Conservation (phyloP, 345 rosid genomes). For the Ceriops decandra region DNA sequence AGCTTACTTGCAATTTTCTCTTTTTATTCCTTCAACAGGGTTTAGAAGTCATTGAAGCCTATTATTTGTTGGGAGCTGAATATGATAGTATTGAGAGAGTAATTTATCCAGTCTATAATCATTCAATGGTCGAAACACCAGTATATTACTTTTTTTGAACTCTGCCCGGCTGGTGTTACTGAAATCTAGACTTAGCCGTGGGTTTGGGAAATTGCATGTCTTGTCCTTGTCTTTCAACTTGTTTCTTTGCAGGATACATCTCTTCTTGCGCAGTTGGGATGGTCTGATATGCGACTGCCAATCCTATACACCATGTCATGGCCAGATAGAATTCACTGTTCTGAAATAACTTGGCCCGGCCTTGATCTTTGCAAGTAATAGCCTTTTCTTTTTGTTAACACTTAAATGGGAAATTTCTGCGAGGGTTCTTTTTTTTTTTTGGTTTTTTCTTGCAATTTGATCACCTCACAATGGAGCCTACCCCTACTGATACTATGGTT, state of each 20-base stretch:
- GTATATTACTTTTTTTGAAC: slow-evolving; percentile 24
- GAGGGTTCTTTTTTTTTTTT: no score
- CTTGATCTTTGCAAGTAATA: slow-evolving; percentile 91
- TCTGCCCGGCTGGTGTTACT: neutral
- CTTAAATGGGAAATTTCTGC: no score
- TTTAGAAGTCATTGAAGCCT: slow-evolving; percentile 95
- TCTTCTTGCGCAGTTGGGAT: slow-evolving; percentile 86
- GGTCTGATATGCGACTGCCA: slow-evolving; percentile 96
- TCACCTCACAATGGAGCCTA: no score
- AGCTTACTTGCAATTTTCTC: neutral
- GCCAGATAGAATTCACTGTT: slow-evolving; percentile 91
- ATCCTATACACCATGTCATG: slow-evolving; percentile 96
- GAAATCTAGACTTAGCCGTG: neutral
- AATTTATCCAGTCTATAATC: slow-evolving; percentile 91
- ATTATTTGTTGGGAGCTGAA: slow-evolving; percentile 90
- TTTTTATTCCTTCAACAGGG: slow-evolving; percentile 46
- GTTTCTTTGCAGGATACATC: slow-evolving; percentile 72
- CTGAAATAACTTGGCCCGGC: slow-evolving; percentile 94
- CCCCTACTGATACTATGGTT: no score
- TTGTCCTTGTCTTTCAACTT: slow-evolving; percentile 3
- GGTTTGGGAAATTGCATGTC: neutral
- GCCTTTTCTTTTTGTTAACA: slow-evolving; percentile 7
- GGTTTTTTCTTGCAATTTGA: no score
- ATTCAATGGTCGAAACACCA: slow-evolving; percentile 96
- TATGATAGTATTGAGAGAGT: slow-evolving; percentile 85